Evolutionary conservation across 495 filamentous ascomycete species (phyloP).

Genomic region (Penicillium manginii): DNA sequence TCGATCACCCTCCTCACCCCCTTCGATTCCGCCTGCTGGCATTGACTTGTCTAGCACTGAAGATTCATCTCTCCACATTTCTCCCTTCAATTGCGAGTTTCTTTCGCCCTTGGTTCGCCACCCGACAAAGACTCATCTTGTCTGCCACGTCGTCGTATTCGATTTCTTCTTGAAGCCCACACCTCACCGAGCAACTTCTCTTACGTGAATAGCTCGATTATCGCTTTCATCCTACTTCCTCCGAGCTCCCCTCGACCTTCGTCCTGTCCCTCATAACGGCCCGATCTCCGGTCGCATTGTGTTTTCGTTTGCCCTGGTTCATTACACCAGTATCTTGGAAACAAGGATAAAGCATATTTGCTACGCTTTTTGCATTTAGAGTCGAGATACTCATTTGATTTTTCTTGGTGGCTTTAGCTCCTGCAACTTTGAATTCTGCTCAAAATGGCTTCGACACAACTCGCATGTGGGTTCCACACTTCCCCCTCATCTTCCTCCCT

Average conservation of each 20-base stretch:
- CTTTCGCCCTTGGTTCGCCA: background rate
- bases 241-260: background rate
- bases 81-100: conserved; percentile 29
- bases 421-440: conserved; percentile 24
- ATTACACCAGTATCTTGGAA: conserved; percentile 3
- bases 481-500: background rate
- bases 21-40: conserved; percentile 47
- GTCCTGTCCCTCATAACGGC: background rate
- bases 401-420: conserved; percentile 17
- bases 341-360: background rate
- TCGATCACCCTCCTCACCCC: conserved; percentile 38
- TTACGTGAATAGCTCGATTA: conserved; percentile 5
- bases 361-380: background rate
- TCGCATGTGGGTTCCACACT: conserved; percentile 67
- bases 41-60: conserved; percentile 59
- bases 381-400: conserved; percentile 8
- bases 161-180: background rate
- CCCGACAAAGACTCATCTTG: conserved; percentile 4
- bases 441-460: conserved; percentile 84
- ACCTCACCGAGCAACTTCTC: background rate
- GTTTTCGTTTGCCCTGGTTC: background rate
- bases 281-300: background rate
- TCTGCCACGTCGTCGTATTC: conserved; percentile 13
- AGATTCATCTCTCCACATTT: conserved; percentile 24
- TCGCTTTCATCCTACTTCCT: background rate